Evolutionary conservation across 2,329 filamentous ascomycete species (phyloP), one percentile per base, ranked within the genome.

Genomic region (Aspergillus fischeri): DNA sequence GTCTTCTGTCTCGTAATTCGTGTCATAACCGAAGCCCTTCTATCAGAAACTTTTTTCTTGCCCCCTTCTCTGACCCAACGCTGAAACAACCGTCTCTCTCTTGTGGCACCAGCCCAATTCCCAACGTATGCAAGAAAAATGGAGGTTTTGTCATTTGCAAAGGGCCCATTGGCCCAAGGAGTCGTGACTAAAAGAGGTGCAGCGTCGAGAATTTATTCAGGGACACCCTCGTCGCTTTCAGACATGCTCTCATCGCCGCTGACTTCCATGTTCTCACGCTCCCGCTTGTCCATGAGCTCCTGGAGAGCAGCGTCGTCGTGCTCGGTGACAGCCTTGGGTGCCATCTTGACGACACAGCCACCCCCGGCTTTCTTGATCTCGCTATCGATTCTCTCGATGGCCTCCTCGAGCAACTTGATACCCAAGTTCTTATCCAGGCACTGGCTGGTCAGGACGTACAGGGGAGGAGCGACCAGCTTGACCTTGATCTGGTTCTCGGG

Each of bases 281-380:
- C 94, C 65, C 90, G 88, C 87, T 97, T 97, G 83, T 97, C 94
- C 94, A 99, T 99, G 64, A 99, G 84, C 53, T 93, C 94, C 76
- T 97, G 92, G 64, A 99, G 82, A 78, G 97, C 92, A 27, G 93
- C 94, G 72, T 99, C 94, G 70, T 99, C 95, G 75, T 92, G 95
- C 83, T 97, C 95, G 1, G 94, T 99, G 61, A 99, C 94, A 4
- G 95, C 94, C 86, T 97, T 97, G 66, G 94, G 94, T 70, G 94
- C 92, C 94, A 99, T 99, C 86, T 95, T 96, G 67, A 97, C 89
- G 47, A 88, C 84, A 71, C 93, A 89, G 71, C 86, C 86, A 60
- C 94, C 94, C 54, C 90, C 90, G 0, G 89, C 84, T 49, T 77
- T 81, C 72, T 87, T 85, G 73, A 99, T 99, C 75, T 83, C 92